Conservation (phyloP, 75 land plant species). For the Adiantum capillusveneris region DNA sequence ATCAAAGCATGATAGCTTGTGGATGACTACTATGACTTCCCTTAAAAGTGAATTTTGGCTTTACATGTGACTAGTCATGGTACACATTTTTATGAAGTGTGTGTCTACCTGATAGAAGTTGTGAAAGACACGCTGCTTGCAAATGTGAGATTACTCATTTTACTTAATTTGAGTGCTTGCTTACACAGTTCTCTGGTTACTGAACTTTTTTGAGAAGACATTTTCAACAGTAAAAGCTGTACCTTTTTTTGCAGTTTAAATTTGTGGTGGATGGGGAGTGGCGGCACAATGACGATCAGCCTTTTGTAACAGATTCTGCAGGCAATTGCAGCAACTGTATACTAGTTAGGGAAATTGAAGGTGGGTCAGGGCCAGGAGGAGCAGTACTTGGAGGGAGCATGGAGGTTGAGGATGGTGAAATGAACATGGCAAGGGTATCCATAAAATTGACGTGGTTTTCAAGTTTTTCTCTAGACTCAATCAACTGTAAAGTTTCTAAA, state of each 20-base stretch:
- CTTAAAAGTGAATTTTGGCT: too few relatives aligned
- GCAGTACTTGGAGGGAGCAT: conserved; percentile 37
- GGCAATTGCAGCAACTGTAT: conserved; percentile 80
- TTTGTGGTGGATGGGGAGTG: conserved; percentile 95
- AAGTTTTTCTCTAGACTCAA: background rate
- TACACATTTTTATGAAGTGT: too few relatives aligned
- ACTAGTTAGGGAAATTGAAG: conserved; percentile 33
- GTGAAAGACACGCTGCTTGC: too few relatives aligned
- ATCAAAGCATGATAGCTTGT: too few relatives aligned
- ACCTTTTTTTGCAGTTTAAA: conserved; percentile 73
- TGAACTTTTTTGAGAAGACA: too few relatives aligned
- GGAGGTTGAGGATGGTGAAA: conserved; percentile 71
- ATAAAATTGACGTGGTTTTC: background rate
- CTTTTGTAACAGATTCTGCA: conserved; percentile 33
- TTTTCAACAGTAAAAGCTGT: too few relatives aligned
- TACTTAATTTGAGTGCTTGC: too few relatives aligned
- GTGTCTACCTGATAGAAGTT: too few relatives aligned
- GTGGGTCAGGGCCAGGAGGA: conserved; percentile 21
- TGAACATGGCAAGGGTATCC: conserved; percentile 17
- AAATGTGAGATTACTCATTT: too few relatives aligned
- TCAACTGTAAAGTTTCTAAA: background rate
- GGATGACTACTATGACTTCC: too few relatives aligned
- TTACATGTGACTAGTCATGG: too few relatives aligned
- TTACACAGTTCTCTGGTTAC: too few relatives aligned
- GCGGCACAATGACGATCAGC: conserved; percentile 68